Base-by-base conservation (phyloP, 1,284 basidiomycete species). In the Neotropicomus parvogracilis region DNA sequence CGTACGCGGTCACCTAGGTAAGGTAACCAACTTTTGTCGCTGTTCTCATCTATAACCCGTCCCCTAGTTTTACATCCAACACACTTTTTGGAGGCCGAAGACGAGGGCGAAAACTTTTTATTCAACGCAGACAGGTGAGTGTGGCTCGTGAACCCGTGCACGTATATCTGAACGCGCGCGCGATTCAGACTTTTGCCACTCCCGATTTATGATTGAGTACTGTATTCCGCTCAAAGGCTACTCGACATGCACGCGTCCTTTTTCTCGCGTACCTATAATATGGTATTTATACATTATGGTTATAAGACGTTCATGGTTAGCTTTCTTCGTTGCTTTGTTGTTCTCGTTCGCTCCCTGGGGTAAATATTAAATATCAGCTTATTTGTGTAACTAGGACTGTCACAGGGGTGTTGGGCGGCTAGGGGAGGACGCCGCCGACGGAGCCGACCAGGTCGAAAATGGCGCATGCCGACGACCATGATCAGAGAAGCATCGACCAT, bases 21-120 rank as follows among this genome's bases (percentile, higher is more conserved):
- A 60, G 78, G 65, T 19, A 17, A 31, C 5, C 19, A 10, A 32
- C 21, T n/a, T n/a, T 28, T 0, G 26, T 44, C 32, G 34, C 26
- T 37, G 28, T 28, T 8, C 37, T 9, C 12, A 16, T 26, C 44
- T 50, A 8, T 44, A 3, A 38, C 16, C 6, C 39, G 14, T 27
- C 5, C 12, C 2, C 41, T 53, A 90, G 92, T 95, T 17, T 50
- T 91, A 19, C 90, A 89, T 65, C 84, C 92, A 0, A 89, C 77
- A 20, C 80, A 83, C 4, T 94, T 95, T 71, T 62, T 95, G 47
- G 91, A 94, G 68, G 88, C 81, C 14, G 91, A 94, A 67, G 90
- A 93, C 64, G 75, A 82, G 4, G 81, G 83, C 3, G 86, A 91
- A 58, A 93, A 95, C 64, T 95, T 97, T 75, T 71, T 97, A 55